Conservation (phyloP, 371 early-diverging fungal species). For the Mycotypha africana region DNA sequence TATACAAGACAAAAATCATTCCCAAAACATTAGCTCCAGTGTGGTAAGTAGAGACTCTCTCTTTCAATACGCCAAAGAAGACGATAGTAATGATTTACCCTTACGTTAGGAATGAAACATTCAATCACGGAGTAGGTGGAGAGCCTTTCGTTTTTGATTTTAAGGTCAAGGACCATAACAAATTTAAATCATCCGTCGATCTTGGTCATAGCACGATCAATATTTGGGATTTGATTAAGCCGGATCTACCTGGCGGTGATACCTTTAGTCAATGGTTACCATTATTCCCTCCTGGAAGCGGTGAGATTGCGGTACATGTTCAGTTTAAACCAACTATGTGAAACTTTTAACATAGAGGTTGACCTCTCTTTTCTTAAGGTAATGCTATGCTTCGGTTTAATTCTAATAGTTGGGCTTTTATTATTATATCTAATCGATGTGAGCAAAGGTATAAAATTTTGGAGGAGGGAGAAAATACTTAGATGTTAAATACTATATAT, state of each 20-base stretch:
- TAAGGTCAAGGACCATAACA: constrained; percentile 65
- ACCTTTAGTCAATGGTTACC: constrained; percentile 30
- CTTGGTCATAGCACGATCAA: constrained; percentile 55
- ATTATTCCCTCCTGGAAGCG: constrained; percentile 34
- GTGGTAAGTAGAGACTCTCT: constrained; percentile 36
- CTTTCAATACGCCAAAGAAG: no score
- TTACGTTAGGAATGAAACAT: constrained; percentile 30
- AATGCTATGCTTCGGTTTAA: no score
- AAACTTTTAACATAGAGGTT: no score
- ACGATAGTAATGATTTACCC: no score
- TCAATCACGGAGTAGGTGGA: constrained; percentile 24
- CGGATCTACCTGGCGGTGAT: constrained; percentile 21
- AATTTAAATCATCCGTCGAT: constrained; percentile 56
- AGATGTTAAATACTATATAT: no score
- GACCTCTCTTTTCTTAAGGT: no score
- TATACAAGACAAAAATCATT: constrained; percentile 72
- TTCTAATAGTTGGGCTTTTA: no score
- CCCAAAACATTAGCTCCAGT: constrained; percentile 72
- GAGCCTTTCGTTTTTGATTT: constrained; percentile 46
- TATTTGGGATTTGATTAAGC: constrained; percentile 49
- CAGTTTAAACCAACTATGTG: constrained; percentile 9
- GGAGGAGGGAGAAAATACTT: no score
- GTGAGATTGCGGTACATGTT: constrained; percentile 29
- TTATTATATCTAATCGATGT: no score
- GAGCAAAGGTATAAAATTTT: no score